These are phyloP conservation scores for Pulveroboletus sp. DNA, from an alignment of 768 basidiomycete species.

Conservation along the genomic window DNA sequence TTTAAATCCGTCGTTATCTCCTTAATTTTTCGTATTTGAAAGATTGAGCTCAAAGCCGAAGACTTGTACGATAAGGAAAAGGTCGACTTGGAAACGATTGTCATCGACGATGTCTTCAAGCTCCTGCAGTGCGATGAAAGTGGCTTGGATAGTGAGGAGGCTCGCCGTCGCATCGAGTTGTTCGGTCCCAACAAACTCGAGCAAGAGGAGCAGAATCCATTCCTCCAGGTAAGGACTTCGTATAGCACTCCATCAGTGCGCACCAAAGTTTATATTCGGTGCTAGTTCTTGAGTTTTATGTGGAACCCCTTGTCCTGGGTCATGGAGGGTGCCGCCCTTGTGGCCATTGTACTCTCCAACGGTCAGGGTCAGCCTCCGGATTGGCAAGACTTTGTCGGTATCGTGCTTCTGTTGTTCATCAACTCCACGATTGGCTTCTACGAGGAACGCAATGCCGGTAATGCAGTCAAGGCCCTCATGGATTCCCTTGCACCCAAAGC, in stretches of 20 bases:
- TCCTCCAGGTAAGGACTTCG: slow-evolving; percentile 64
- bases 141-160: slow-evolving; percentile 75
- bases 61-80: slow-evolving; percentile 98
- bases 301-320: slow-evolving; percentile 99
- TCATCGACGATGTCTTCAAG: slow-evolving; percentile 94
- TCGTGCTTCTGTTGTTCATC: slow-evolving; percentile 83
- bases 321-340: slow-evolving; percentile 95
- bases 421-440: slow-evolving; percentile 98
- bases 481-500: slow-evolving; percentile 98
- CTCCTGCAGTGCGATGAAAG: slow-evolving; percentile 86
- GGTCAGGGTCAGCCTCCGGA: slow-evolving; percentile 83
- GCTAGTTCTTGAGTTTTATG: slow-evolving; percentile 91
- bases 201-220: slow-evolving; percentile 81
- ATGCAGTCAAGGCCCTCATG: slow-evolving; percentile 99
- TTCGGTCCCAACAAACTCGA: slow-evolving; percentile 97
- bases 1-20: background rate
- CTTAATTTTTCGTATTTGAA: background rate
- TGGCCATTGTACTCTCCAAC: slow-evolving; percentile 94
- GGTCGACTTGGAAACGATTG: slow-evolving; percentile 96
- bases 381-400: slow-evolving; percentile 98
- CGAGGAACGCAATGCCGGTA: slow-evolving; percentile 95
- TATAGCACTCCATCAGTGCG: background rate
- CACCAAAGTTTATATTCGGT: background rate
- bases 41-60: slow-evolving; percentile 88
- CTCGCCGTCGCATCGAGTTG: slow-evolving; percentile 76